Percentiles rank a stretch among this genome's conserved stretches.
phyloP scores from a whole-genome alignment of 1,139 yeast species.

The Eremothecium coryli region DNA sequence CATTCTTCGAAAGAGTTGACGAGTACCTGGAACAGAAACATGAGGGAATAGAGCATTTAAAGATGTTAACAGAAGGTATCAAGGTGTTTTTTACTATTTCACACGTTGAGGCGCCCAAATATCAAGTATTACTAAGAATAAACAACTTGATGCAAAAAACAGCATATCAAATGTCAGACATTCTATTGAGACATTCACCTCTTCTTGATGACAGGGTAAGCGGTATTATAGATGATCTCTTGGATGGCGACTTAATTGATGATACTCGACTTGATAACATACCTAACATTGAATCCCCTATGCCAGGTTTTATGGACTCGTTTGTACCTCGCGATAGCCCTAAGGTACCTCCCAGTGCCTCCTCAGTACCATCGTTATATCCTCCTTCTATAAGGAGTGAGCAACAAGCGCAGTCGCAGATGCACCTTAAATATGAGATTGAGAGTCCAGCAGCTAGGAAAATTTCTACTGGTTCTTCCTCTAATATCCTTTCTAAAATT shows the following conservation, averaged over 20 bases:
- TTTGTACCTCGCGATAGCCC: constrained; percentile 4
- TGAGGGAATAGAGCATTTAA: constrained; percentile 17
- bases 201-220: constrained; percentile 22
- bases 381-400: constrained; percentile 5
- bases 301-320: constrained; percentile 6
- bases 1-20: constrained; percentile 18
- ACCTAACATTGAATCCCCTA: neutral
- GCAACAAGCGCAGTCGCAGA: constrained; percentile 1
- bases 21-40: constrained; percentile 9
- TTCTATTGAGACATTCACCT: constrained; percentile 21
- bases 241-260: constrained; percentile 4
- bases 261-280: constrained; percentile 2
- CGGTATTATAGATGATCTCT: constrained; percentile 15
- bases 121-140: constrained; percentile 15
- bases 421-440: constrained; percentile 4
- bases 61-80: constrained; percentile 28
- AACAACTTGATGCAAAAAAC: constrained; percentile 21
- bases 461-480: constrained; percentile 3
- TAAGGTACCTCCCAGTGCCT: neutral
- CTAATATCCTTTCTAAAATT: neutral
- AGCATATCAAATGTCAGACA: constrained; percentile 22
- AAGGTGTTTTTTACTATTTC: constrained; percentile 25
- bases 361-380: constrained; percentile 9
- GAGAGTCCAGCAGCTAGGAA: constrained; percentile 7
- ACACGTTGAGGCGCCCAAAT: constrained; percentile 16